Evolutionary conservation across 75 land plant genomes (phyloP).

Genomic region (Picea sitchensis): DNA sequence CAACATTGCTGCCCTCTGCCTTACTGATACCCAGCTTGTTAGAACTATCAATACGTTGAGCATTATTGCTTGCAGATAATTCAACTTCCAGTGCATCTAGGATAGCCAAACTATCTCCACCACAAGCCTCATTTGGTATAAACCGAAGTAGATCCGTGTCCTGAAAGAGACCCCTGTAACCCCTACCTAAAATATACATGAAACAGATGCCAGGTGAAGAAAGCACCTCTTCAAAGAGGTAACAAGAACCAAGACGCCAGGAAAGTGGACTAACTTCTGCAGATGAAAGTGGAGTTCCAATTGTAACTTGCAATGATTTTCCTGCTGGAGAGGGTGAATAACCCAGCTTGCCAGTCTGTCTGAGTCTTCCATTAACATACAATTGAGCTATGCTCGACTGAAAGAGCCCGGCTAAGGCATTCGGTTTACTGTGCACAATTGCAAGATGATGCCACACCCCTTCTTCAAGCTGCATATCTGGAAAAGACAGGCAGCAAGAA

Average conservation of each 20-base stretch:
- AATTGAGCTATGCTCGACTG: slow-evolving; percentile 93
- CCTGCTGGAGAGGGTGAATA: slow-evolving; percentile 89
- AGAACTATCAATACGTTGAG: slow-evolving; percentile 60
- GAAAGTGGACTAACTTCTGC: slow-evolving; percentile 53
- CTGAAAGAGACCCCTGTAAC: slow-evolving; percentile 94
- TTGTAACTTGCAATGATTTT: slow-evolving; percentile 78
- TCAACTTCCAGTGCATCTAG: slow-evolving; percentile 89
- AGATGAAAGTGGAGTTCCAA: slow-evolving; percentile 66
- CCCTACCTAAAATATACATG: slow-evolving; percentile 88
- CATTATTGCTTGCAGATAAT: slow-evolving; percentile 33
- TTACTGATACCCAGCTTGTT: slow-evolving; percentile 40
- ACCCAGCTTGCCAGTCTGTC: slow-evolving; percentile 93
- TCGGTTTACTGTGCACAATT: slow-evolving; percentile 96
- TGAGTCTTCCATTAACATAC: slow-evolving; percentile 87
- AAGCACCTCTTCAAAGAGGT: slow-evolving; percentile 95
- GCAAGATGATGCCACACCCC: slow-evolving; percentile 93
- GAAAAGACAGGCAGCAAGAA: slow-evolving; percentile 66
- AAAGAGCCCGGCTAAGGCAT: slow-evolving; percentile 96
- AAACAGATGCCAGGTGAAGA: slow-evolving; percentile 78
- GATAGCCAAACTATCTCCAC: slow-evolving; percentile 96
- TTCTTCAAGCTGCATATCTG: slow-evolving; percentile 80
- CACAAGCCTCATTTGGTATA: slow-evolving; percentile 96
- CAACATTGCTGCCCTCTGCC: slow-evolving; percentile 81
- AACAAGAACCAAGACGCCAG: slow-evolving; percentile 88
- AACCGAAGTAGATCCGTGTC: slow-evolving; percentile 85